These are phyloP conservation scores for Oryza punctata DNA, from an alignment of 176 grass and related monocot species.

Conservation along the genomic window DNA sequence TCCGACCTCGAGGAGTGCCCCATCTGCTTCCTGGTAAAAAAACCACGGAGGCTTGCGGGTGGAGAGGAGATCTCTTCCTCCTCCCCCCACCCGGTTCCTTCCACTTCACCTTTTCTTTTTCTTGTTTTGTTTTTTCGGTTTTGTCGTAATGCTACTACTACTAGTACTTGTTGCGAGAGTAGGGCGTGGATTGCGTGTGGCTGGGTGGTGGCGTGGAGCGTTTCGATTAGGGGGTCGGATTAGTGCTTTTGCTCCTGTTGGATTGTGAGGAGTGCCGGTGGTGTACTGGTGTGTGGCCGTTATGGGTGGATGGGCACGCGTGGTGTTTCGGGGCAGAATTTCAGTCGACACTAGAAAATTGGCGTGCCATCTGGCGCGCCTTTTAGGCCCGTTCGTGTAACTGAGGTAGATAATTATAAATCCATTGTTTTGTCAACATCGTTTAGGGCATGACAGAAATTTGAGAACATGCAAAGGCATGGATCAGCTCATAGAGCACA, in stretches of 20 bases:
- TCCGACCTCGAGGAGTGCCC: slow-evolving; percentile 89
- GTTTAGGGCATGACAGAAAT: too few species aligned
- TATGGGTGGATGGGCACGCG: neutral
- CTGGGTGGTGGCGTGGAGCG: neutral
- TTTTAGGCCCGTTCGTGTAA: too few species aligned
- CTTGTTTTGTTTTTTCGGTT: neutral
- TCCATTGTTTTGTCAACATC: too few species aligned
- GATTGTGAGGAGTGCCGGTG: neutral
- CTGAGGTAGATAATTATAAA: too few species aligned
- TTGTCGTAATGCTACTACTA: neutral
- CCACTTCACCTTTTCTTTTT: neutral
- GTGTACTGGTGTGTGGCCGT: slow-evolving; percentile 8
- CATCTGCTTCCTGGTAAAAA: slow-evolving; percentile 91
- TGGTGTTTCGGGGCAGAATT: neutral
- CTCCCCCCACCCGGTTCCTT: neutral
- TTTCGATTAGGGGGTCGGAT: slow-evolving; percentile 23
- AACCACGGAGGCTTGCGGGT: too few species aligned
- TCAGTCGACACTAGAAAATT: slow-evolving; percentile 10
- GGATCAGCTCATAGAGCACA: too few species aligned
- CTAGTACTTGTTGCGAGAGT: neutral
- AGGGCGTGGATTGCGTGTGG: neutral
- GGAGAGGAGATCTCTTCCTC: slow-evolving; percentile 38
- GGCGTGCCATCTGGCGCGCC: too few species aligned
- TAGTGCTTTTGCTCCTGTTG: slow-evolving; percentile 17
- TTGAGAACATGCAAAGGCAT: too few species aligned